These are phyloP conservation scores for Lipomyces yamanashiensis DNA, from an alignment of 805 yeast species.

Conservation along the genomic window DNA sequence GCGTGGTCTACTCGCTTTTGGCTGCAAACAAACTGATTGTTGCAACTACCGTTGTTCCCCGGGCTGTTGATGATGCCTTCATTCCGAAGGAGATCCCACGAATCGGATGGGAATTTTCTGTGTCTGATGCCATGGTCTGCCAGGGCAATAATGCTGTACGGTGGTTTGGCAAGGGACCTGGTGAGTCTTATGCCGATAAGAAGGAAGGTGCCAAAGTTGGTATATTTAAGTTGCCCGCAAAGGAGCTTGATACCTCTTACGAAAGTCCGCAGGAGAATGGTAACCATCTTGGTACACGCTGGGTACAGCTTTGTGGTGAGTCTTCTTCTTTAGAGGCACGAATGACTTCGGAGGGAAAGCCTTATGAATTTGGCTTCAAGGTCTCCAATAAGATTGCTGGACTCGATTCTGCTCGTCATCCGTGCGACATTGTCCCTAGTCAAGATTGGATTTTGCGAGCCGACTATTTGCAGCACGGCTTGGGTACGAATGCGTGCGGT, in stretches of 20 bases:
- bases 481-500: constrained; percentile 44
- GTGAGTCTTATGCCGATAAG: constrained; percentile 47
- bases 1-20: constrained; percentile 25
- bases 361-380: constrained; percentile 30
- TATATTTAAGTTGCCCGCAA: constrained; percentile 30
- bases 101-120: constrained; percentile 45
- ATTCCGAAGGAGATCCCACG: constrained; percentile 45
- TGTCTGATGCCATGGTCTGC: constrained; percentile 36
- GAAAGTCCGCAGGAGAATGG: constrained; percentile 50
- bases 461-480: constrained; percentile 40
- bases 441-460: constrained; percentile 36
- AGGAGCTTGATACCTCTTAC: constrained; percentile 40
- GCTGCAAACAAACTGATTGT: constrained; percentile 1
- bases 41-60: constrained; percentile 8
- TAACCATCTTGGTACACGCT: constrained; percentile 45
- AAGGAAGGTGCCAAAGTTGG: constrained; percentile 43
- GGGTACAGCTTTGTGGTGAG: constrained; percentile 38
- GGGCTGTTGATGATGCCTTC: constrained; percentile 25
- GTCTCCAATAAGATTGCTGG: constrained; percentile 27
- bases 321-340: constrained; percentile 7
- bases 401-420: constrained; percentile 41
- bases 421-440: constrained; percentile 36
- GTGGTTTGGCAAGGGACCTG: constrained; percentile 50
- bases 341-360: constrained; percentile 16
- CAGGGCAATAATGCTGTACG: constrained; percentile 27